Evolutionary conservation across 805 yeast species (phyloP).

Genomic region (Candida krabiensis): DNA sequence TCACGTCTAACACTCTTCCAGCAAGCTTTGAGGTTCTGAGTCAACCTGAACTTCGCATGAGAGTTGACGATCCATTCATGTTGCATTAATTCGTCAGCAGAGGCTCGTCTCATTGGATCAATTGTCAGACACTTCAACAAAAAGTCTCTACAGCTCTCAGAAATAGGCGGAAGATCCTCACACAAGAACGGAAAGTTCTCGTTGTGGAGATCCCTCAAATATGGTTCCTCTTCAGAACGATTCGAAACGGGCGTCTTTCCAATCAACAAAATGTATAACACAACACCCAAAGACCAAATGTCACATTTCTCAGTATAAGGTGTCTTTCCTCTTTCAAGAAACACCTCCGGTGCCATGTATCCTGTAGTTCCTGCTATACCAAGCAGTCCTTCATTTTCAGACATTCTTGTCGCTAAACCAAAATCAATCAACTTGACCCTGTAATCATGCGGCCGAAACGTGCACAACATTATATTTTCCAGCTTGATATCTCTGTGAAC

Average conservation of each 20-base stretch:
- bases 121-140: constrained; percentile 55
- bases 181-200: no score
- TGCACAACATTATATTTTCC: constrained; percentile 72
- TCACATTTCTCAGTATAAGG: constrained; percentile 63
- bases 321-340: constrained; percentile 38
- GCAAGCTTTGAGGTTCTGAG: no score
- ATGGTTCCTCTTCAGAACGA: no score
- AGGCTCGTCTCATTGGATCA: no score
- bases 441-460: constrained; percentile 53
- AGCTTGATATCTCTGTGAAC: constrained; percentile 91
- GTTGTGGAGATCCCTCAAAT: no score
- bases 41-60: no score
- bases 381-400: not conserved
- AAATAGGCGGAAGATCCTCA: no score
- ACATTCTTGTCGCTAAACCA: constrained; percentile 77
- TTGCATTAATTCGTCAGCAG: no score
- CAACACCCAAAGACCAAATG: constrained; percentile 87
- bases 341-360: constrained; percentile 90
- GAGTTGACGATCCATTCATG: no score
- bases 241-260: no score
- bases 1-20: no score
- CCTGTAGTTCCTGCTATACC: constrained; percentile 69
- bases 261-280: constrained; percentile 76
- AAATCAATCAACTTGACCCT: constrained; percentile 79
- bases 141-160: constrained; percentile 69